These are phyloP conservation scores for Nicotiana tomentosiformis DNA, from an alignment of 257 asterid species.

Conservation along the genomic window DNA sequence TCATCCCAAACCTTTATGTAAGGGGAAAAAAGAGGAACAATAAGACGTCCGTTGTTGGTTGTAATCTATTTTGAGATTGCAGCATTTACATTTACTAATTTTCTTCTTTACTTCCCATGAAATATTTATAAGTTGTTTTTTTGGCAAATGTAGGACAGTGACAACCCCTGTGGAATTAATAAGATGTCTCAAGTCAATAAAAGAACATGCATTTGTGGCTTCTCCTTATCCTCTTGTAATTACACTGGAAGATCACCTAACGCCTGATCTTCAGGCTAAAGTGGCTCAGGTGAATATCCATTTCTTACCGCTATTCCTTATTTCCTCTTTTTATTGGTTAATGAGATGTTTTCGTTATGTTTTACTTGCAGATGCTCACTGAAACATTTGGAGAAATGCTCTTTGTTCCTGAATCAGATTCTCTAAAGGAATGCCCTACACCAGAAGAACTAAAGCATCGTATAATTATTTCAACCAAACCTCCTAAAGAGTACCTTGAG, in stretches of 20 bases:
- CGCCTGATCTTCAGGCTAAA: constrained; percentile 70
- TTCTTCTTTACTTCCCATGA: not conserved
- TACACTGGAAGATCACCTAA: constrained; percentile 88
- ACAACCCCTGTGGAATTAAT: constrained; percentile 72
- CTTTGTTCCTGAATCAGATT: constrained; percentile 56
- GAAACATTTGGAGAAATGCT: constrained; percentile 67
- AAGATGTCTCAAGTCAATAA: constrained; percentile 60
- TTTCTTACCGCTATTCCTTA: not conserved
- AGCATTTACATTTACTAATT: not conserved
- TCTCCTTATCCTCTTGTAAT: constrained; percentile 75
- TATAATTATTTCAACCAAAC: constrained; percentile 77
- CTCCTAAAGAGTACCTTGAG: constrained; percentile 86
- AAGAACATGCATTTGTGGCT: constrained; percentile 62
- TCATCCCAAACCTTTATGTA: not conserved
- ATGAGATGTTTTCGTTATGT: not conserved
- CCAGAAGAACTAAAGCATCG: constrained; percentile 71
- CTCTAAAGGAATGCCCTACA: constrained; percentile 64
- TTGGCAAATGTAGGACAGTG: constrained; percentile 46
- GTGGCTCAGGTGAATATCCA: constrained; percentile 59
- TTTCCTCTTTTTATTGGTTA: not conserved
- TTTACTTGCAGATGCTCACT: constrained; percentile 46
- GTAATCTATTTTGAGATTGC: not conserved
- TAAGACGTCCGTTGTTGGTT: not conserved
- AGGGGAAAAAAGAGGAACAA: not conserved
- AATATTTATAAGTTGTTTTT: not conserved